A percentile compares a stretch with the other conserved stretches of the same genome.
Evolutionary conservation across 2,329 filamentous ascomycete genomes (phyloP).

Genomic region (Pseudophaeomoniella oleicola): DNA sequence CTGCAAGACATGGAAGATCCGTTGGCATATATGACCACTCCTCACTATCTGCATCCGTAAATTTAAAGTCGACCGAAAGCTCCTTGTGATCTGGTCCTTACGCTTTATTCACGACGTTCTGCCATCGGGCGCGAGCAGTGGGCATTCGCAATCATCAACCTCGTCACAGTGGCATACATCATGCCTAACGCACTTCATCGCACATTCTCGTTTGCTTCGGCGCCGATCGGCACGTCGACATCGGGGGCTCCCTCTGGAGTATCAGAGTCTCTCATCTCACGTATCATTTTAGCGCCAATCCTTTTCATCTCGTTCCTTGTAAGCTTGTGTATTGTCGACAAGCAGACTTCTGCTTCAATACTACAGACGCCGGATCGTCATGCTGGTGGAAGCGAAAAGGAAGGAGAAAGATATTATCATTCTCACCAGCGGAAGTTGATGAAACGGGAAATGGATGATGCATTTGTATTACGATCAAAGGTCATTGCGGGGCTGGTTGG

Average conservation of each 20-base stretch:
- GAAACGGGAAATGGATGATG: conserved; percentile 47
- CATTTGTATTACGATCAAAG: conserved; percentile 42
- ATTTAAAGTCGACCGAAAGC: too few species aligned
- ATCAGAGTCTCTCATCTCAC: conserved; percentile 9
- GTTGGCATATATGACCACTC: too few species aligned
- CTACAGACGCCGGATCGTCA: conserved; percentile 18
- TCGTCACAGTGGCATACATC: too few species aligned
- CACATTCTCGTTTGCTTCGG: conserved; percentile 1
- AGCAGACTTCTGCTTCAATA: conserved; percentile 38
- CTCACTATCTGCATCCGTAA: too few species aligned
- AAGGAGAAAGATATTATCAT: conserved; percentile 33
- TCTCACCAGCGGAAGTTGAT: conserved; percentile 46
- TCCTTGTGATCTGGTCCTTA: too few species aligned
- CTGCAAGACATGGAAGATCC: too few species aligned
- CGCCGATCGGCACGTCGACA: neutral
- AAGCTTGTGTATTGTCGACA: conserved; percentile 50
- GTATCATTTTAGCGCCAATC: conserved; percentile 44
- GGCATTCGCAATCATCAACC: too few species aligned
- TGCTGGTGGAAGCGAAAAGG: conserved; percentile 12
- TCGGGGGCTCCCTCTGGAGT: neutral
- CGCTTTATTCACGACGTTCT: too few species aligned
- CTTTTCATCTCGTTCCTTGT: conserved; percentile 50
- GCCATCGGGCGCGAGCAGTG: too few species aligned
- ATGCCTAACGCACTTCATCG: too few species aligned
- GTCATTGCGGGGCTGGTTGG: conserved; percentile 38